Percentiles rank a stretch among this genome's conserved stretches.
Evolutionary conservation across 148 eudicot genomes (phyloP).

Genomic region (Chenopodium suecicum): DNA sequence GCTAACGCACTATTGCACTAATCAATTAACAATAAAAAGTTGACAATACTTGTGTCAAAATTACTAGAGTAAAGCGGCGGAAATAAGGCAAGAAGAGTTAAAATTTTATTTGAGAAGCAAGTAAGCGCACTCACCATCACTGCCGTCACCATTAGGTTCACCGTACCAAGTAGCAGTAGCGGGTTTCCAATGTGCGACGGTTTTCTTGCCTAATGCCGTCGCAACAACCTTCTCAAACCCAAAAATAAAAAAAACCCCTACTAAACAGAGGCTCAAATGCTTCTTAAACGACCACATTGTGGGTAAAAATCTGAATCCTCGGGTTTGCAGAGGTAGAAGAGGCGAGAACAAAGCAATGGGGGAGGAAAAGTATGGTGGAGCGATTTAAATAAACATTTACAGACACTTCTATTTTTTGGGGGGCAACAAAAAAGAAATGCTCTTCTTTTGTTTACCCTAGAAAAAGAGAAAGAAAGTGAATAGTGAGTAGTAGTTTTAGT

Average conservation of each 20-base stretch:
- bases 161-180: slow-evolving; percentile 99
- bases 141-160: slow-evolving; percentile 89
- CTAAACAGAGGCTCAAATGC: slow-evolving; percentile 8
- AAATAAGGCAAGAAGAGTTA: no score
- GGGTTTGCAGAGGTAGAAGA: neutral
- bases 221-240: slow-evolving; percentile 25
- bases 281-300: slow-evolving; percentile 19
- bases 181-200: slow-evolving; percentile 62
- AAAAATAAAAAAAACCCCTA: slow-evolving; percentile 24
- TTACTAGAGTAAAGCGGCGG: no score
- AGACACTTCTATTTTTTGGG: slow-evolving; percentile 11
- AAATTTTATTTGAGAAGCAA: no score
- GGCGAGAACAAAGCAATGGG: neutral
- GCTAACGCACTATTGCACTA: neutral
- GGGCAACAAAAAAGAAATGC: slow-evolving; percentile 5
- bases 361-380: neutral
- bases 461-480: neutral
- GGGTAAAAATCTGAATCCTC: slow-evolving; percentile 6
- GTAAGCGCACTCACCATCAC: slow-evolving; percentile 45
- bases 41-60: no score
- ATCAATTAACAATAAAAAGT: no score
- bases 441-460: neutral
- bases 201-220: slow-evolving; percentile 20
- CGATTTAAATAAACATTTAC: neutral
- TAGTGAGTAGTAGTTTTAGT: neutral